Base-by-base conservation (phyloP, 2,329 filamentous ascomycete genomes). In the Escovopsis sp. region DNA sequence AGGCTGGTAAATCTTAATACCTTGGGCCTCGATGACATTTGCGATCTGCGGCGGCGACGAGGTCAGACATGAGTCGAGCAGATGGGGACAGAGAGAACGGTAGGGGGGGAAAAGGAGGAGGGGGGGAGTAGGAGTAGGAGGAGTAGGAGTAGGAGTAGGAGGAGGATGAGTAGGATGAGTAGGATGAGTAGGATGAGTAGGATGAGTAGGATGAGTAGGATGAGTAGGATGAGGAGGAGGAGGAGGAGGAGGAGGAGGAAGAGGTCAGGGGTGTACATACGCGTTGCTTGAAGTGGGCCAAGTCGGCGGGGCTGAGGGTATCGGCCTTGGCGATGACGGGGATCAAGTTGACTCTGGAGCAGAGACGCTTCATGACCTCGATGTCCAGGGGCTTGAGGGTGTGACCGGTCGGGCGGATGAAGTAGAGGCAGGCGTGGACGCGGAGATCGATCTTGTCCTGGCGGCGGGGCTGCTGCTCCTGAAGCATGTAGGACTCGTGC, bases 401-500 rank as follows among this genome's bases (percentile, higher is more conserved):
- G 72, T 98, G 90, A 56, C 90, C 92, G 37, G 90, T 98, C 39
- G 90, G 90, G 57, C 92, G 79, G 62, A 98, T 96, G 66, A 98
- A 98, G 76, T 98, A 98, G 58, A 98, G 64, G 65, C 90, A 98
- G 47, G 88, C 82, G 61, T 98, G 90, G 48, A 98, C 92, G 67
- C 90, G 87, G 53, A 98, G 82, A 58, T 98, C 90, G 53, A 98
- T 98, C 76, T 96, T 98, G 71, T 98, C 90, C 54, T 81, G 79
- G 55, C 90, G 86, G 63, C 85, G 85, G 50, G 92, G 90, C 67
- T 98, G 90, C 66, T 98, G 90, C 76, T 98, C 90, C 71, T 98
- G 90, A 58, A 98, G 74, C 90, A 98, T 98, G 66, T 98, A 98
- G 27, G 90, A 98, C 72, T 98, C 90, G 62, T 98, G 92, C 73